These are phyloP conservation scores for Zygosaccharomyces pseudobailii DNA, from an alignment of 1,139 yeast species.

Conservation along the genomic window DNA sequence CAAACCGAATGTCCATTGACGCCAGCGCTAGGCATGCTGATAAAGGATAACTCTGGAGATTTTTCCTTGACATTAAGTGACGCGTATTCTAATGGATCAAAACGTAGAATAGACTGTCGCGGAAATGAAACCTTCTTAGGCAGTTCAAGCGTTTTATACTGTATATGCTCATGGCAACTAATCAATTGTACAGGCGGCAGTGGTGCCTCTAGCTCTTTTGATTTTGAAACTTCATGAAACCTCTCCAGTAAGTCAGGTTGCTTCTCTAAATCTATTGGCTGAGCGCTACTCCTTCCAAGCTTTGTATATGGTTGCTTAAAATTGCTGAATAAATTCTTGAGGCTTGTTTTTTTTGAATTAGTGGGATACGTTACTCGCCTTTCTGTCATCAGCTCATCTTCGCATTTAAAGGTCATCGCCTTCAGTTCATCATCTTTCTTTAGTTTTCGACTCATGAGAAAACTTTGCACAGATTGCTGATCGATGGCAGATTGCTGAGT, in stretches of 20 bases:
- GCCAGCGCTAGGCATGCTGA: conserved; percentile 2
- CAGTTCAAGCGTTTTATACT: conserved; percentile 2
- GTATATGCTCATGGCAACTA: conserved; percentile 7
- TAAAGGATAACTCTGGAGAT: background rate
- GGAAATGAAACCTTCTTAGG: background rate
- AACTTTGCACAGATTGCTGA: conserved; percentile 17
- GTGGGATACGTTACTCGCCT: conserved; percentile 11
- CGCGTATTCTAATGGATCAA: conserved; percentile 12
- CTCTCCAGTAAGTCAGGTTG: conserved; percentile 9
- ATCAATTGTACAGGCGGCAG: conserved; percentile 17
- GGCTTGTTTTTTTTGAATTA: conserved; percentile 17
- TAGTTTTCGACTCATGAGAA: conserved; percentile 16
- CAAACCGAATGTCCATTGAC: conserved; percentile 31
- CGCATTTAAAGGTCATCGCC: conserved; percentile 9
- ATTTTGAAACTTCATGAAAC: conserved; percentile 15
- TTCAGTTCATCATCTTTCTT: conserved; percentile 5
- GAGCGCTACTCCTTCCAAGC: conserved; percentile 1
- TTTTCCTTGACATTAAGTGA: conserved; percentile 7
- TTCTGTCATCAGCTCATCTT: conserved; percentile 7
- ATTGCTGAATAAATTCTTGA: conserved; percentile 18
- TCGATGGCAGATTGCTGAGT: conserved; percentile 1
- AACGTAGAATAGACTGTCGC: background rate
- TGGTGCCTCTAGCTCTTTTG: conserved; percentile 18
- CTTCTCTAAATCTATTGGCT: background rate
- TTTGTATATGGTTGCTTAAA: conserved; percentile 7